phyloP scores from a whole-genome alignment of 768 basidiomycete genomes.

The Phaeolepiota aurea region DNA sequence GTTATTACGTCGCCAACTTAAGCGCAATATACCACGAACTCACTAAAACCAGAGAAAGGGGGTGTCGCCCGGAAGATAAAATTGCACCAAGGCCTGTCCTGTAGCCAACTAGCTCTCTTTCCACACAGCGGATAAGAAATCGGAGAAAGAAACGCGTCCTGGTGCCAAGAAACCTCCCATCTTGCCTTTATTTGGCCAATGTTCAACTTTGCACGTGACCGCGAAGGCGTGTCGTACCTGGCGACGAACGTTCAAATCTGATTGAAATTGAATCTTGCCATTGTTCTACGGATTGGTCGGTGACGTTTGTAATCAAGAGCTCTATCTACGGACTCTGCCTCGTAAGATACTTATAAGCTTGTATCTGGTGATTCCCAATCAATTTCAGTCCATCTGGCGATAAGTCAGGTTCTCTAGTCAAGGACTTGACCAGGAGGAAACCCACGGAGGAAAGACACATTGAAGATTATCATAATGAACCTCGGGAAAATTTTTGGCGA shows the following conservation, averaged over 20 bases:
- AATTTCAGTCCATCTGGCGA: slow-evolving; percentile 28
- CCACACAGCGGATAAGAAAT: background rate
- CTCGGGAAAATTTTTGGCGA: slow-evolving; percentile 54
- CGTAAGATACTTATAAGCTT: slow-evolving; percentile 11
- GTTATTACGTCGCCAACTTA: slow-evolving; percentile 8
- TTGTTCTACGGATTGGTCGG: background rate
- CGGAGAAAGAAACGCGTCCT: slow-evolving; percentile 9
- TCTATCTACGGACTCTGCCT: background rate
- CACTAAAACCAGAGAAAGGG: slow-evolving; percentile 14
- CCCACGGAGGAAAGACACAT: slow-evolving; percentile 54
- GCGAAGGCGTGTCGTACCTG: slow-evolving; percentile 26
- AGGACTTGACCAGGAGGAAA: slow-evolving; percentile 10
- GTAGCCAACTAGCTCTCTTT: slow-evolving; percentile 4
- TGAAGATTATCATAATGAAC: slow-evolving; percentile 57
- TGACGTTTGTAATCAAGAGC: background rate
- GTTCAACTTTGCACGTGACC: slow-evolving; percentile 50
- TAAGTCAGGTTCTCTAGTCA: slow-evolving; percentile 4
- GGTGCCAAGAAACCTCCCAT: slow-evolving; percentile 28
- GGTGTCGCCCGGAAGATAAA: slow-evolving; percentile 15
- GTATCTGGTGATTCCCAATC: slow-evolving; percentile 17
- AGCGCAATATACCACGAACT: slow-evolving; percentile 7
- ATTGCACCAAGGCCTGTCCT: slow-evolving; percentile 7
- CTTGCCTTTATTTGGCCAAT: slow-evolving; percentile 36
- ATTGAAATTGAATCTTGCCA: background rate
- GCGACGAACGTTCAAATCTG: slow-evolving; percentile 4